These are phyloP conservation scores for Ceratocystis lukuohia DNA, from an alignment of 2,329 filamentous ascomycete genomes.

Conservation along the genomic window DNA sequence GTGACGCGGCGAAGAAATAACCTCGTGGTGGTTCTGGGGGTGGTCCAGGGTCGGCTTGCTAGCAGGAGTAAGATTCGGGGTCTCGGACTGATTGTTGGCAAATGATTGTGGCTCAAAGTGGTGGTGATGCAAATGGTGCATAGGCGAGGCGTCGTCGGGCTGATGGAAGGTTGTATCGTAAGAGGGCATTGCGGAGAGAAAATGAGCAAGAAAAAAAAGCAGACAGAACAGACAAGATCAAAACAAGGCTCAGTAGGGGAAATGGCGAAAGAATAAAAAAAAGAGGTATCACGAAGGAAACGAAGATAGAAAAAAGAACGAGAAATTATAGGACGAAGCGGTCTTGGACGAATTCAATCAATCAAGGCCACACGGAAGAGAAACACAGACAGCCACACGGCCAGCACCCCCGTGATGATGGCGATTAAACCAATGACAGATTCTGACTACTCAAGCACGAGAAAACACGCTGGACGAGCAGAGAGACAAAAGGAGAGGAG, in stretches of 20 bases:
- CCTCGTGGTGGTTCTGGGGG: background rate
- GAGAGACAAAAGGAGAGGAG: no score
- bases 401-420: no score
- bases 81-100: background rate
- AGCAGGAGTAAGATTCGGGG: background rate
- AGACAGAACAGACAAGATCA: background rate
- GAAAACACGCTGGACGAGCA: no score
- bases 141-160: constrained; percentile 14
- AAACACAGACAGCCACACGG: background rate
- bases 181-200: constrained; percentile 18
- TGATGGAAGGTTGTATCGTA: constrained; percentile 13
- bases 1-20: constrained; percentile 4
- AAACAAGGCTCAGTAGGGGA: background rate
- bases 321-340: constrained; percentile 14
- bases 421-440: no score
- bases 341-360: no score
- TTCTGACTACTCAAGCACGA: no score
- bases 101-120: constrained; percentile 3
- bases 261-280: background rate
- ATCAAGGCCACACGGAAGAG: constrained; percentile 4
- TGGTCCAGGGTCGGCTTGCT: background rate
- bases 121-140: constrained; percentile 14
- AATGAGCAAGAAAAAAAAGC: background rate
- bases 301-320: constrained; percentile 18
- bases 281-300: constrained; percentile 13